Percentiles rank a stretch among this genome's conserved stretches.
phyloP scores from a whole-genome alignment of 2,329 filamentous ascomycete species.

The Microascus cirrosus region DNA sequence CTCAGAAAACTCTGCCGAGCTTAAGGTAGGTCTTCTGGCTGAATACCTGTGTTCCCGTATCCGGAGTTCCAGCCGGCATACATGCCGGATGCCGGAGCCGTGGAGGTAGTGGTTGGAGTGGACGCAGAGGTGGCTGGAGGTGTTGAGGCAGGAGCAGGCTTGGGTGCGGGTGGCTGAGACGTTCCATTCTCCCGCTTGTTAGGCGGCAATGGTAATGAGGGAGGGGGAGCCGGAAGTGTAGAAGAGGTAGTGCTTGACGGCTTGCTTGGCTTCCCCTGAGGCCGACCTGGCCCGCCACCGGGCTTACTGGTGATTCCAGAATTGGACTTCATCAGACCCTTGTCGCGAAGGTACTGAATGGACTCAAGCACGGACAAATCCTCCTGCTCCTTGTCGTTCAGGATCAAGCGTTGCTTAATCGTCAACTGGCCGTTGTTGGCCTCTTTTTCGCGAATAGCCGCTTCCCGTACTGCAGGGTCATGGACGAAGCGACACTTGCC shows the following conservation, averaged over 20 bases:
- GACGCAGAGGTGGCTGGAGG: not conserved
- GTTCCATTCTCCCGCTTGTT: constrained; percentile 3
- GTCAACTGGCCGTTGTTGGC: constrained; percentile 55
- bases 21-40: constrained; percentile 18
- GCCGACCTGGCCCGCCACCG: constrained; percentile 1
- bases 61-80: constrained; percentile 24
- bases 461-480: constrained; percentile 50
- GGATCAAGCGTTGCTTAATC: constrained; percentile 51
- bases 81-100: constrained; percentile 6
- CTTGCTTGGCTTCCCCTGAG: constrained; percentile 4
- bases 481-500: constrained; percentile 66
- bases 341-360: constrained; percentile 53
- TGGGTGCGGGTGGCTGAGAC: constrained; percentile 1
- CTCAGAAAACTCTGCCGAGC: constrained; percentile 11
- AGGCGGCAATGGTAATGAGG: constrained; percentile 23
- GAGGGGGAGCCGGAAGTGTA: constrained; percentile 23
- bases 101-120: not conserved
- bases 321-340: constrained; percentile 34
- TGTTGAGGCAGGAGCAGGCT: constrained; percentile 10
- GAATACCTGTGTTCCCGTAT: constrained; percentile 26
- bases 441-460: constrained; percentile 51
- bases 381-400: constrained; percentile 59
- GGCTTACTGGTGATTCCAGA: constrained; percentile 8
- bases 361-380: constrained; percentile 55
- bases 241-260: constrained; percentile 12